Conservation (phyloP, 306 rosid species). For the Prinsepia uniflora region DNA sequence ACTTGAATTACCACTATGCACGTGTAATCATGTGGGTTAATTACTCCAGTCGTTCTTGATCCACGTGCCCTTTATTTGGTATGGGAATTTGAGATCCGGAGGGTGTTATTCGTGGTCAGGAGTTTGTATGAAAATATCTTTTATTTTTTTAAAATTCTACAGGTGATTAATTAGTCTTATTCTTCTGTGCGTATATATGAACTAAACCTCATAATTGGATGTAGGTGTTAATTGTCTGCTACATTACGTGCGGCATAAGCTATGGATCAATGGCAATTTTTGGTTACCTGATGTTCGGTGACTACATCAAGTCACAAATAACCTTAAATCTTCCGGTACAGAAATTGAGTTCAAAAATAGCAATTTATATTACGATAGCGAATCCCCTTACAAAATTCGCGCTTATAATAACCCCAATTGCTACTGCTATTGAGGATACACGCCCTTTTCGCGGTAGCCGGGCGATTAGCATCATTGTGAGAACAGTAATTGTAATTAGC, state of each 20-base stretch:
- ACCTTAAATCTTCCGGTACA: slow-evolving; percentile 56
- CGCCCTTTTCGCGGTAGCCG: slow-evolving; percentile 14
- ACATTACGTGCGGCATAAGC: slow-evolving; percentile 39
- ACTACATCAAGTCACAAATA: slow-evolving; percentile 44
- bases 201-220: neutral
- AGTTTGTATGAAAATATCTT: too few species aligned
- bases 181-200: neutral
- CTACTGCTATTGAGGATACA: slow-evolving; percentile 47
- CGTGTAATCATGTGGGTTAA: too few species aligned
- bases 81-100: too few species aligned
- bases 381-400: slow-evolving; percentile 69
- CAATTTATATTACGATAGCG: slow-evolving; percentile 57
- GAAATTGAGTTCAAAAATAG: slow-evolving; percentile 45
- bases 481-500: slow-evolving; percentile 47
- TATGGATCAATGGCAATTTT: slow-evolving; percentile 51
- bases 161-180: too few species aligned
- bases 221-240: slow-evolving; percentile 61
- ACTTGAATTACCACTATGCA: too few species aligned
- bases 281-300: slow-evolving; percentile 69
- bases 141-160: too few species aligned
- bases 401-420: slow-evolving; percentile 49
- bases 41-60: too few species aligned
- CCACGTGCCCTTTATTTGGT: too few species aligned
- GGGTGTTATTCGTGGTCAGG: too few species aligned
- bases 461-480: slow-evolving; percentile 32